Evolutionary conservation across 768 basidiomycete species (phyloP).

Genomic region (Butyriboletus loyo): DNA sequence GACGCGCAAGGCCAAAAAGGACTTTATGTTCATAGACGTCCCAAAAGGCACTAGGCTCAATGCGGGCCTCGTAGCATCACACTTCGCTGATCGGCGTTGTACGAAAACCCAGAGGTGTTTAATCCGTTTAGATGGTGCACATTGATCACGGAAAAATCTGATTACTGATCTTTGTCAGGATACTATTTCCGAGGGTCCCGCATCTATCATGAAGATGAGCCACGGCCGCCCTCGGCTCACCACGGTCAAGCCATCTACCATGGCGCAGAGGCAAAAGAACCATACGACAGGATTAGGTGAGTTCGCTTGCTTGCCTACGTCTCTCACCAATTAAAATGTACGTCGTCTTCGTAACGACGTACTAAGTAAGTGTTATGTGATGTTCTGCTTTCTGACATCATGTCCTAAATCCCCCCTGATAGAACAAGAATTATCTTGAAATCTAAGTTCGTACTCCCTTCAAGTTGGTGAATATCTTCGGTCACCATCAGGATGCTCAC

Average conservation of each 20-base stretch:
- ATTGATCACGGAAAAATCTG: too few relatives aligned
- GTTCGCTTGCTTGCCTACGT: constrained; percentile 45
- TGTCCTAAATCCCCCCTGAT: too few relatives aligned
- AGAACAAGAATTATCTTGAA: too few relatives aligned
- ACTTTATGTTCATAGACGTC: constrained; percentile 36
- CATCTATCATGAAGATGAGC: constrained; percentile 21
- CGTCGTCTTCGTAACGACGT: too few relatives aligned
- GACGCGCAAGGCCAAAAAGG: constrained; percentile 29
- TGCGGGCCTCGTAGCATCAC: not conserved
- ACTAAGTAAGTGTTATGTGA: too few relatives aligned
- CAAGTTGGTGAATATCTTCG: too few relatives aligned
- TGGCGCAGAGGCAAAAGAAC: constrained; percentile 48
- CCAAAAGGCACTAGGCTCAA: constrained; percentile 27
- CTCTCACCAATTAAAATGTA: constrained; percentile 56
- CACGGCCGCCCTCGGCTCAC: constrained; percentile 17
- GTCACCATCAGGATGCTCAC: too few relatives aligned
- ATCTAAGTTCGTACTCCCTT: too few relatives aligned
- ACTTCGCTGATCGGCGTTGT: constrained; percentile 15
- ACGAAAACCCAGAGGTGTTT: too few relatives aligned
- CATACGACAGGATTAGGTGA: constrained; percentile 71
- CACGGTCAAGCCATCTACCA: constrained; percentile 53
- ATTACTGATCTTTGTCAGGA: constrained; percentile 30
- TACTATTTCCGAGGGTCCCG: constrained; percentile 23
- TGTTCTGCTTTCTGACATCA: too few relatives aligned
- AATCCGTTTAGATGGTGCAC: too few relatives aligned